Evolutionary conservation across 805 yeast genomes (phyloP).

Genomic region (Candida taoyuanica): DNA sequence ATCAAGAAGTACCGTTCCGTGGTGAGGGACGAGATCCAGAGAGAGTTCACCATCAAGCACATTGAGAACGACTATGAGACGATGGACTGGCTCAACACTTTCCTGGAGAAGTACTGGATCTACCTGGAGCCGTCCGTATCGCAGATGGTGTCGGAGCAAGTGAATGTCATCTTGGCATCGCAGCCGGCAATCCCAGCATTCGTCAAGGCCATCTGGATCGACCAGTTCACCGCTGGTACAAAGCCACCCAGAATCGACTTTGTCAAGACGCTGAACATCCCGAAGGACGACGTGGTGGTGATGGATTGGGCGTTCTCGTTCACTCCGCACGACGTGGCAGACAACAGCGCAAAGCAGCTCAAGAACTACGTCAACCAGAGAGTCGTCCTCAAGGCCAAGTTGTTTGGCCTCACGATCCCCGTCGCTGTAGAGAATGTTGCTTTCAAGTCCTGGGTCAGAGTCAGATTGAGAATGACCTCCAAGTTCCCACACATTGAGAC

Average conservation of each 20-base stretch:
- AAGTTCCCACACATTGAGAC: constrained; percentile 93
- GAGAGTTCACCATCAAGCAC: constrained; percentile 74
- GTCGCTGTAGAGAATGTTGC: constrained; percentile 76
- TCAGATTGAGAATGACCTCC: constrained; percentile 84
- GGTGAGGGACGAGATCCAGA: constrained; percentile 75
- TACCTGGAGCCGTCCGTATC: constrained; percentile 86
- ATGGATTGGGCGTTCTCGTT: constrained; percentile 97
- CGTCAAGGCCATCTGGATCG: constrained; percentile 78
- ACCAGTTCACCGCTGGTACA: constrained; percentile 86
- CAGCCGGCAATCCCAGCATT: constrained; percentile 78
- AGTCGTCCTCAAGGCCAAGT: constrained; percentile 65
- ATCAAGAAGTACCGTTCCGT: constrained; percentile 71
- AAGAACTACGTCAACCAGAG: constrained; percentile 81
- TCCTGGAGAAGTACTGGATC: constrained; percentile 89
- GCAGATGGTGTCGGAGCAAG: constrained; percentile 80
- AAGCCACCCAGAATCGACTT: constrained; percentile 92
- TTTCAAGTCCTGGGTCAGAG: constrained; percentile 67
- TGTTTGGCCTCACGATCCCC: constrained; percentile 84
- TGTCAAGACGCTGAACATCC: constrained; percentile 85
- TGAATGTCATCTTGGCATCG: constrained; percentile 75
- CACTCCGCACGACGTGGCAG: constrained; percentile 86
- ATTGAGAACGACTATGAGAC: constrained; percentile 89
- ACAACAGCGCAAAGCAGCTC: constrained; percentile 78
- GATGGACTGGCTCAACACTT: constrained; percentile 91
- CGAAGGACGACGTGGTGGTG: constrained; percentile 89